A percentile compares a stretch with the other conserved stretches of the same genome.
phyloP scores from a whole-genome alignment of 257 asterid genomes.

The Plantago ovata region DNA sequence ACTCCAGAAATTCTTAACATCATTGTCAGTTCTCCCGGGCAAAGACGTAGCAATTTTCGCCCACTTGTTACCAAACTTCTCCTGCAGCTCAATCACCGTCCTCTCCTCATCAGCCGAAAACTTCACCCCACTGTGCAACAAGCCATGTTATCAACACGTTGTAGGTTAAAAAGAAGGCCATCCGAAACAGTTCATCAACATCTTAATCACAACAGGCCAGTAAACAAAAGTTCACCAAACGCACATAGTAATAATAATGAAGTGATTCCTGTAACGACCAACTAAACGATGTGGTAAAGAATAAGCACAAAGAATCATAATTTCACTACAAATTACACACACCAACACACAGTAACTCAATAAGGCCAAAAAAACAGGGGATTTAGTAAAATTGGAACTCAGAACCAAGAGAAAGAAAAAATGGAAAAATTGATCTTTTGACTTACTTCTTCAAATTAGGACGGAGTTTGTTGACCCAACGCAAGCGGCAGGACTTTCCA shows the following conservation, averaged over 20 bases:
- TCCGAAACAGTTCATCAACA: too few species aligned
- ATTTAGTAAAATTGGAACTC: too few species aligned
- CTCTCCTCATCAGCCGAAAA: conserved; percentile 79
- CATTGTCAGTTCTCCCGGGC: conserved; percentile 84
- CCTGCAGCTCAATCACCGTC: conserved; percentile 68
- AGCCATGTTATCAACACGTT: too few species aligned
- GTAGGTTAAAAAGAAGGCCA: too few species aligned
- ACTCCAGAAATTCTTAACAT: conserved; percentile 90
- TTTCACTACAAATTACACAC: not conserved
- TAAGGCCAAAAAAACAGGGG: too few species aligned
- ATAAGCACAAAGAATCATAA: too few species aligned
- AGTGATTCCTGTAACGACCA: too few species aligned
- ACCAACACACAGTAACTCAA: not conserved
- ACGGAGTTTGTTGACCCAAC: conserved; percentile 95
- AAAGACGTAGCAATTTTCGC: conserved; percentile 71
- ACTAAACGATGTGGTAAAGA: too few species aligned
- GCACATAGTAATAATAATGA: too few species aligned
- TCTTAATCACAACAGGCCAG: too few species aligned
- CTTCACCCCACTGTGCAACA: conserved; percentile 63
- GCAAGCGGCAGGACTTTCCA: conserved; percentile 95
- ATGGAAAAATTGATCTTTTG: not conserved
- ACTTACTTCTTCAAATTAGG: conserved; percentile 70
- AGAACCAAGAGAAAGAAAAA: too few species aligned
- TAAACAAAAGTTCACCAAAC: too few species aligned
- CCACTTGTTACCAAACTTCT: conserved; percentile 86